These are phyloP conservation scores for Colletotrichum spinosum DNA, from an alignment of 2,329 filamentous ascomycete species.

Conservation along the genomic window DNA sequence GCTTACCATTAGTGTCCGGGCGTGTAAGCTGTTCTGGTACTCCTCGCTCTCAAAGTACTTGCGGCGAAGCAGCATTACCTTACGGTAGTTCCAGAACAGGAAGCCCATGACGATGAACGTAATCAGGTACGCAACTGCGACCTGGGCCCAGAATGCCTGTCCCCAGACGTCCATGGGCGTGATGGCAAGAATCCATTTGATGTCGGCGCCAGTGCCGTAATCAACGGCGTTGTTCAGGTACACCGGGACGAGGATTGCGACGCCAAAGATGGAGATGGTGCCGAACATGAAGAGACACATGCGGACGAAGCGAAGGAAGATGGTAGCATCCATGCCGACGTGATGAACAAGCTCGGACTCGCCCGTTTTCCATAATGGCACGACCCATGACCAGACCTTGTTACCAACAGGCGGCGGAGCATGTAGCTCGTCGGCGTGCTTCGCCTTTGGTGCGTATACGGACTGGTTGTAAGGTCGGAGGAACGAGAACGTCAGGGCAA, in stretches of 20 bases:
- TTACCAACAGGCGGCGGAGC: slow-evolving; percentile 87
- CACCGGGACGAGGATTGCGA: slow-evolving; percentile 83
- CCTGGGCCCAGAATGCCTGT: slow-evolving; percentile 67
- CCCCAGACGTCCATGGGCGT: slow-evolving; percentile 68
- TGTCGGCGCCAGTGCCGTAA: slow-evolving; percentile 43
- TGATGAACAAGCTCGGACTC: slow-evolving; percentile 83
- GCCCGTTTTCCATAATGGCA: slow-evolving; percentile 79
- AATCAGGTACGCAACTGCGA: slow-evolving; percentile 72
- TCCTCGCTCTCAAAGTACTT: slow-evolving; percentile 87
- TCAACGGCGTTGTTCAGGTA: slow-evolving; percentile 68
- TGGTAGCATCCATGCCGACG: slow-evolving; percentile 88
- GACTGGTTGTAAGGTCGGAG: slow-evolving; percentile 91
- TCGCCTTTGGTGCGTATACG: slow-evolving; percentile 94
- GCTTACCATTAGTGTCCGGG: slow-evolving; percentile 74
- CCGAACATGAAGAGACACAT: slow-evolving; percentile 96
- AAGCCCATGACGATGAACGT: slow-evolving; percentile 83
- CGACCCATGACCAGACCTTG: slow-evolving; percentile 88
- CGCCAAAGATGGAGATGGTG: slow-evolving; percentile 77
- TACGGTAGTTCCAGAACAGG: slow-evolving; percentile 90
- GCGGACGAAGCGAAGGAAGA: slow-evolving; percentile 88
- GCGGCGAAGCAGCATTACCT: slow-evolving; percentile 76
- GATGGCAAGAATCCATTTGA: slow-evolving; percentile 67
- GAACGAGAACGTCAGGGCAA: slow-evolving; percentile 86
- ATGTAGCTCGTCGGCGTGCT: slow-evolving; percentile 91
- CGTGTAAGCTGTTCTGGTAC: slow-evolving; percentile 88